These are phyloP conservation scores for Ensete glaucum DNA, from an alignment of 176 grass and related monocot genomes.

Conservation along the genomic window DNA sequence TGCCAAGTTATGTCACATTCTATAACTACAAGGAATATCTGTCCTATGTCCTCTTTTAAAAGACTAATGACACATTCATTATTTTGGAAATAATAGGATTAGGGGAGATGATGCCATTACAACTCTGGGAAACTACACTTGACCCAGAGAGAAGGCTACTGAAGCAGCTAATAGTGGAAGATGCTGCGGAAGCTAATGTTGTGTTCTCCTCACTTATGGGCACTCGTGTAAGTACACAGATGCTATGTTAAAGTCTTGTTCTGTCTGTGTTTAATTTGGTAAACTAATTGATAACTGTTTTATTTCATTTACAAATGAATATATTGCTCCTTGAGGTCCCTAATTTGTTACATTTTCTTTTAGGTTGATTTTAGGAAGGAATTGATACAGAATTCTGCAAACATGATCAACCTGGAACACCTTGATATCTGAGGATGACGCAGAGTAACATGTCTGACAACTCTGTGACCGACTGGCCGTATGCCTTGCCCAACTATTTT, in stretches of 20 bases:
- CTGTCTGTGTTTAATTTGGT: background rate
- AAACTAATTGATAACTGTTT: background rate
- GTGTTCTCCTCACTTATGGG: conserved; percentile 96
- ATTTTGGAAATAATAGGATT: conserved; percentile 48
- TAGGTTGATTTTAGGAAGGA: conserved; percentile 88
- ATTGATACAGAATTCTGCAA: conserved; percentile 60
- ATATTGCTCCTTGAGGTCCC: background rate
- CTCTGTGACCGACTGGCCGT: background rate
- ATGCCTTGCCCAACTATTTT: background rate
- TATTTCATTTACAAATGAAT: background rate
- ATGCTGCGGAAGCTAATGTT: conserved; percentile 79
- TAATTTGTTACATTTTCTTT: conserved; percentile 11
- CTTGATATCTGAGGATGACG: conserved; percentile 57
- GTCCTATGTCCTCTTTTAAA: background rate
- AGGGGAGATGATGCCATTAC: conserved; percentile 95
- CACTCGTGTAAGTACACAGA: conserved; percentile 40
- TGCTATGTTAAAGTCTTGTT: background rate
- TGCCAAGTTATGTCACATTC: background rate
- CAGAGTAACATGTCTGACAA: background rate
- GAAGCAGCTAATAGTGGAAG: conserved; percentile 81
- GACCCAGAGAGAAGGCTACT: conserved; percentile 81
- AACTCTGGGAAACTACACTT: conserved; percentile 95
- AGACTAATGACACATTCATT: background rate
- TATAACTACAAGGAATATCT: background rate
- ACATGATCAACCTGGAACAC: conserved; percentile 61